A percentile compares a stretch with the other conserved stretches of the same genome.
Conservation (phyloP, 2,329 filamentous ascomycete genomes). For the Exophiala oligosperma region DNA sequence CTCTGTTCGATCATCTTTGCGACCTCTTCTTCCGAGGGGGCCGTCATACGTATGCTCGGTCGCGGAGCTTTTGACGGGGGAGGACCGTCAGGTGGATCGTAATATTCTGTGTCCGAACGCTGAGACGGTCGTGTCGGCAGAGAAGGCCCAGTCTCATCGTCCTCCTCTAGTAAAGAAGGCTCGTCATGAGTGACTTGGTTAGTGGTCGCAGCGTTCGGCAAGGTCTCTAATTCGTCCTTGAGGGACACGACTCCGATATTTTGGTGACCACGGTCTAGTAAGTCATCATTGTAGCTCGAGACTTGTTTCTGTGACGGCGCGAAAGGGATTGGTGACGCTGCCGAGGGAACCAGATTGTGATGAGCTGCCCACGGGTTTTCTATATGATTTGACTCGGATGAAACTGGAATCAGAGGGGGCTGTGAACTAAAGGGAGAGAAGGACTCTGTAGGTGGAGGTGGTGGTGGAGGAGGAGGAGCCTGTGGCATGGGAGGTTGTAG, state of each 20-base stretch:
- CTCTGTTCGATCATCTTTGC: constrained; percentile 46
- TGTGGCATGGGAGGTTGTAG: constrained; percentile 19
- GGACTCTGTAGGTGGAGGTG: constrained; percentile 16
- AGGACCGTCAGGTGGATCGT: constrained; percentile 17
- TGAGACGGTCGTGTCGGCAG: constrained; percentile 12
- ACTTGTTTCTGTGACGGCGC: constrained; percentile 23
- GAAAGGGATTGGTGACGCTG: constrained; percentile 23
- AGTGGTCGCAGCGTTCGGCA: constrained; percentile 14
- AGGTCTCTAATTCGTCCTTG: constrained; percentile 16
- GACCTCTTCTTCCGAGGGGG: constrained; percentile 33
- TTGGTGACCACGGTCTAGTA: constrained; percentile 24
- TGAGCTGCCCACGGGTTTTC: constrained; percentile 27
- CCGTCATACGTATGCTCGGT: constrained; percentile 15
- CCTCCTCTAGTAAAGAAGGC: constrained; percentile 25
- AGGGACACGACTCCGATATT: constrained; percentile 16
- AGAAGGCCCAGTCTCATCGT: constrained; percentile 22
- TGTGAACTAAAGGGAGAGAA: constrained; percentile 22
- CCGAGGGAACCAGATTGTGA: constrained; percentile 6
- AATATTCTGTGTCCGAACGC: constrained; percentile 14
- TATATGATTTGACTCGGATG: constrained; percentile 10
- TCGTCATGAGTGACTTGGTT: constrained; percentile 5
- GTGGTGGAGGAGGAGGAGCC: constrained; percentile 22
- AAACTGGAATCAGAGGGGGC: constrained; percentile 20
- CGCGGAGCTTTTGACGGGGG: constrained; percentile 22
- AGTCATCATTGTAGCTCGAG: constrained; percentile 20